Conservation (phyloP, 2,329 filamentous ascomycete species). For the Kalaharituber pfeilii region DNA sequence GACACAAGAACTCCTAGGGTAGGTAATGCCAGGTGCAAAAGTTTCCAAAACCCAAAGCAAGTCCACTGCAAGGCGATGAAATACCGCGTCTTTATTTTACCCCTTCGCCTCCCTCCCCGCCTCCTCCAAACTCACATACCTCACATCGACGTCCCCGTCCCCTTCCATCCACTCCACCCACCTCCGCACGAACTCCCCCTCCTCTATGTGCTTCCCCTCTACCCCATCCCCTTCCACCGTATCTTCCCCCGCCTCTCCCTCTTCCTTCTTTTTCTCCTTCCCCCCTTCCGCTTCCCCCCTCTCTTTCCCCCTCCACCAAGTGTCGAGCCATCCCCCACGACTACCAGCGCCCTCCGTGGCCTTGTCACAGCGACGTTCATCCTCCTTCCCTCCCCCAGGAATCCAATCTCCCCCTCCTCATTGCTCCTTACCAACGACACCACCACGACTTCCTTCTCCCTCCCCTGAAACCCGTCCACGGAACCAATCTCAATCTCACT, state of each 20-base stretch:
- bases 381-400: constrained; percentile 76
- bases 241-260: constrained; percentile 37
- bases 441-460: constrained; percentile 90
- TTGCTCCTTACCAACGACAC: constrained; percentile 93
- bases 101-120: neutral
- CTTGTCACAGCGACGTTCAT: constrained; percentile 97
- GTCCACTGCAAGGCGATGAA: too few relatives aligned
- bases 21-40: too few relatives aligned
- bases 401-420: constrained; percentile 69
- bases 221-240: constrained; percentile 12
- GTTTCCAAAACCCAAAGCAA: too few relatives aligned
- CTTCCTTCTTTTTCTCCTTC: constrained; percentile 6
- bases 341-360: constrained; percentile 71
- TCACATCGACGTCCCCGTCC: neutral
- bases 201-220: constrained; percentile 6
- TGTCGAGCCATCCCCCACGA: constrained; percentile 89
- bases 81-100: too few relatives aligned
- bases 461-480: constrained; percentile 90
- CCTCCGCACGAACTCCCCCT: constrained; percentile 9
- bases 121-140: neutral
- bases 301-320: constrained; percentile 54
- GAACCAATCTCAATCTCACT: constrained; percentile 63
- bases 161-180: constrained; percentile 7
- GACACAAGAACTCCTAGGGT: too few relatives aligned
- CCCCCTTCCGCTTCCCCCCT: constrained; percentile 10